These are phyloP conservation scores for Diaporthe humulicola DNA, from an alignment of 2,329 filamentous ascomycete species.

Conservation along the genomic window DNA sequence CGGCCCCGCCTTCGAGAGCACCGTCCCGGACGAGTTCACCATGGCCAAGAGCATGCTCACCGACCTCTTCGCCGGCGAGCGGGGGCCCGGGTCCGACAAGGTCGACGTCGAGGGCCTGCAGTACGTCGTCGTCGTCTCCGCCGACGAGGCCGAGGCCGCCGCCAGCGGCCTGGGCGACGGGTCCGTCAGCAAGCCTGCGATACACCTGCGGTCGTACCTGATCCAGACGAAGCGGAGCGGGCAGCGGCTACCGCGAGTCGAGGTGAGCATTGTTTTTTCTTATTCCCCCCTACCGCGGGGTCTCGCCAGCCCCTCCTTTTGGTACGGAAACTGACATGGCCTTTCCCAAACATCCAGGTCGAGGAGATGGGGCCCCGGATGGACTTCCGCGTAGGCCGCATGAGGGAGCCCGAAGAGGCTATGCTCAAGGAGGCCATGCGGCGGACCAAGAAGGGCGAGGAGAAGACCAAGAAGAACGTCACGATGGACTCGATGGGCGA, in stretches of 20 bases:
- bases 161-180: constrained; percentile 54
- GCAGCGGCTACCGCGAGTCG: constrained; percentile 88
- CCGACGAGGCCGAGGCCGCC: constrained; percentile 70
- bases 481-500: constrained; percentile 92
- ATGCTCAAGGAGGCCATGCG: constrained; percentile 92
- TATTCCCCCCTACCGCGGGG: background rate
- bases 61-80: constrained; percentile 91
- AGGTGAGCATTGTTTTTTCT: constrained; percentile 53
- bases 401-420: constrained; percentile 81
- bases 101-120: constrained; percentile 96
- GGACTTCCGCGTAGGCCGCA: constrained; percentile 88
- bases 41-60: constrained; percentile 88
- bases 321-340: background rate
- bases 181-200: constrained; percentile 61
- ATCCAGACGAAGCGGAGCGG: constrained; percentile 89
- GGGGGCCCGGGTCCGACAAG: constrained; percentile 76
- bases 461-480: constrained; percentile 96
- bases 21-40: constrained; percentile 83
- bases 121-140: constrained; percentile 86
- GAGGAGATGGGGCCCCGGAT: constrained; percentile 96
- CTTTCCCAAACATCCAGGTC: constrained; percentile 55
- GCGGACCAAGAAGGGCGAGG: constrained; percentile 81
- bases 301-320: background rate
- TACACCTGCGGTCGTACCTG: constrained; percentile 84
- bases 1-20: constrained; percentile 88